Conservation (phyloP, 257 asterid genomes). For the Buddleja alternifolia region DNA sequence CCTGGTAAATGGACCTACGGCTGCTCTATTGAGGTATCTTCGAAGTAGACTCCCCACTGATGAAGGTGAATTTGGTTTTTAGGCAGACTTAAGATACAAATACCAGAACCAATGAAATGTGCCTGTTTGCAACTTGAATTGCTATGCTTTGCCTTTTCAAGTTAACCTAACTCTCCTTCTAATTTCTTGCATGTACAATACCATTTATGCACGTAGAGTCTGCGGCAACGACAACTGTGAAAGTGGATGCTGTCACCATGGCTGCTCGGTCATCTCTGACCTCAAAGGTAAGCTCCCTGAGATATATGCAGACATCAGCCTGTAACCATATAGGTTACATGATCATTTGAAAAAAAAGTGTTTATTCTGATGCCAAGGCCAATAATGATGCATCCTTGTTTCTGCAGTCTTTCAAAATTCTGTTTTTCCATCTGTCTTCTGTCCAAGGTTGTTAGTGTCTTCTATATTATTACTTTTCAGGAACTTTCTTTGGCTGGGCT, state of each 20-base stretch:
- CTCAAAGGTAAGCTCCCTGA: conserved; percentile 66
- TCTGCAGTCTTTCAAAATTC: neutral
- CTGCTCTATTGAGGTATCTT: conserved; percentile 78
- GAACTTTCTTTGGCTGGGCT: conserved; percentile 76
- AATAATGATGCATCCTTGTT: conserved; percentile 17
- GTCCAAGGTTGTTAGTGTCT: conserved; percentile 14
- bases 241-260: conserved; percentile 63
- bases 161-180: conserved; percentile 28
- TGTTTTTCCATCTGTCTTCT: conserved; percentile 22
- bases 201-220: conserved; percentile 52
- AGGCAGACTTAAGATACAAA: conserved; percentile 14
- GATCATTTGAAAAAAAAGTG: conserved; percentile 14
- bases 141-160: conserved; percentile 25
- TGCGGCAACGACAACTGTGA: conserved; percentile 54
- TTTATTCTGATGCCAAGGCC: conserved; percentile 17
- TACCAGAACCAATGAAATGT: neutral
- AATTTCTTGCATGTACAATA: conserved; percentile 15
- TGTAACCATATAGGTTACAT: conserved; percentile 4
- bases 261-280: conserved; percentile 76
- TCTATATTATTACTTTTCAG: conserved; percentile 52
- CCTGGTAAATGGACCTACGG: conserved; percentile 86
- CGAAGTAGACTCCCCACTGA: conserved; percentile 85
- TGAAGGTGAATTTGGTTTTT: conserved; percentile 70
- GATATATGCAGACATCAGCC: conserved; percentile 5
- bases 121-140: conserved; percentile 15